These are phyloP conservation scores for Fusarium coffeatum DNA, from an alignment of 2,329 filamentous ascomycete species.

Conservation along the genomic window DNA sequence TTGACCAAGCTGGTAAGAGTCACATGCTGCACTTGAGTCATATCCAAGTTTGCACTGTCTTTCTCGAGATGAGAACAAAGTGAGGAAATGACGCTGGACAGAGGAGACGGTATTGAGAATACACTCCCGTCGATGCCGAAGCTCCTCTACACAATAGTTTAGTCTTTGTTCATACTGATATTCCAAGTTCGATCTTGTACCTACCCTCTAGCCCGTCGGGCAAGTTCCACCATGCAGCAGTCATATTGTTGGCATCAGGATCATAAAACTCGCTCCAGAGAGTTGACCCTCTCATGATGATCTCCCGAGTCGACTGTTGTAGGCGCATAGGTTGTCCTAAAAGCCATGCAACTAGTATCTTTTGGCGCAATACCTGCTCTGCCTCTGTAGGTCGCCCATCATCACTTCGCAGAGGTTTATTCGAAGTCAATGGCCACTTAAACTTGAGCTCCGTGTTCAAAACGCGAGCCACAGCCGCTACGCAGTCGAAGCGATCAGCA, in stretches of 20 bases:
- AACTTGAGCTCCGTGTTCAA: slow-evolving; percentile 62
- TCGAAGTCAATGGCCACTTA: slow-evolving; percentile 64
- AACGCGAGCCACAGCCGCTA: slow-evolving; percentile 65
- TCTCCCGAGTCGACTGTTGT: slow-evolving; percentile 69
- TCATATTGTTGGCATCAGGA: slow-evolving; percentile 43
- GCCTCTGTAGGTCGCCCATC: slow-evolving; percentile 56
- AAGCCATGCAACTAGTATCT: slow-evolving; percentile 73
- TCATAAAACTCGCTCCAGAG: slow-evolving; percentile 63
- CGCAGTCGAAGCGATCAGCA: slow-evolving; percentile 78
- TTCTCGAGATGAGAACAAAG: slow-evolving; percentile 73
- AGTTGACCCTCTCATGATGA: slow-evolving; percentile 73
- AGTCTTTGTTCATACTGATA: background rate
- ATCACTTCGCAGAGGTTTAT: slow-evolving; percentile 52
- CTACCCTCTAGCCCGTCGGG: slow-evolving; percentile 74
- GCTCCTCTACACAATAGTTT: slow-evolving; percentile 63
- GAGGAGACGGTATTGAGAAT: slow-evolving; percentile 77
- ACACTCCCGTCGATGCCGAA: slow-evolving; percentile 72
- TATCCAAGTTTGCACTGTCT: slow-evolving; percentile 80
- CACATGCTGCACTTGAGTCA: slow-evolving; percentile 76
- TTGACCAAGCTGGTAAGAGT: slow-evolving; percentile 82
- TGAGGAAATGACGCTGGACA: slow-evolving; percentile 74
- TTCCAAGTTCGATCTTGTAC: slow-evolving; percentile 24
- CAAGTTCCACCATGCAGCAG: slow-evolving; percentile 77
- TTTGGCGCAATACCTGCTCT: slow-evolving; percentile 77
- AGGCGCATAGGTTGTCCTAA: slow-evolving; percentile 72